Conservation (phyloP, 495 filamentous ascomycete genomes). For the Diplogelasinospora grovesii region DNA sequence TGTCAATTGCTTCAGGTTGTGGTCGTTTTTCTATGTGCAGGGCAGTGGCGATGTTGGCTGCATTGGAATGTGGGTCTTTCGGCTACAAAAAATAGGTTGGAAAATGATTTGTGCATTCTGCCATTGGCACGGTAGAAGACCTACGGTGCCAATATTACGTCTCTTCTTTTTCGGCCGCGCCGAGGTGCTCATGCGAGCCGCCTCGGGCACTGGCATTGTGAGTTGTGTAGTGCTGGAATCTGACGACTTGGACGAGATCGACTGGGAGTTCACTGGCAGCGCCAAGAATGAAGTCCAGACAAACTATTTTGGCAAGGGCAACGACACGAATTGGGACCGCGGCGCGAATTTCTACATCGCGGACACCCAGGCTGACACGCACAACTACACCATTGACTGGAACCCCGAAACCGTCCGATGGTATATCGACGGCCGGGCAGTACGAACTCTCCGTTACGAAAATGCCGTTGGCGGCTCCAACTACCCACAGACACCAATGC, state of each 20-base stretch:
- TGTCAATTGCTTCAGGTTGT: no score
- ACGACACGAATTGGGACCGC: slow-evolving; percentile 64
- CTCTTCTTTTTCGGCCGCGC: slow-evolving; percentile 74
- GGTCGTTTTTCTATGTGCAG: no score
- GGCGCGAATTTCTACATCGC: slow-evolving; percentile 54
- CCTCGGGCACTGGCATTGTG: slow-evolving; percentile 62
- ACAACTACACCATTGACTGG: slow-evolving; percentile 85
- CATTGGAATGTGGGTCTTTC: no score
- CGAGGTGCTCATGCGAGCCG: slow-evolving; percentile 56
- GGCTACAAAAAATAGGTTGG: no score
- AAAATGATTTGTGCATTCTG: no score
- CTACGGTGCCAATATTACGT: no score
- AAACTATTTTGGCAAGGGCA: slow-evolving; percentile 93
- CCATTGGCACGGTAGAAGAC: no score
- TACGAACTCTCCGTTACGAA: slow-evolving; percentile 58
- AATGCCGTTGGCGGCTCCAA: slow-evolving; percentile 52
- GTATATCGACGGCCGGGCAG: slow-evolving; percentile 63
- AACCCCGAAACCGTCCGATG: slow-evolving; percentile 64
- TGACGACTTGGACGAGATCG: slow-evolving; percentile 86
- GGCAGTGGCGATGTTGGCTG: no score
- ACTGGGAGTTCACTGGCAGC: slow-evolving; percentile 73
- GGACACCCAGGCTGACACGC: slow-evolving; percentile 55
- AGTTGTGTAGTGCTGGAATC: slow-evolving; percentile 79
- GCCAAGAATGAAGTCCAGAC: slow-evolving; percentile 61
- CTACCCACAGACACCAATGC: slow-evolving; percentile 84